Evolutionary conservation across 202 grass and related monocot species (phyloP).

Genomic region (Setaria viridis): DNA sequence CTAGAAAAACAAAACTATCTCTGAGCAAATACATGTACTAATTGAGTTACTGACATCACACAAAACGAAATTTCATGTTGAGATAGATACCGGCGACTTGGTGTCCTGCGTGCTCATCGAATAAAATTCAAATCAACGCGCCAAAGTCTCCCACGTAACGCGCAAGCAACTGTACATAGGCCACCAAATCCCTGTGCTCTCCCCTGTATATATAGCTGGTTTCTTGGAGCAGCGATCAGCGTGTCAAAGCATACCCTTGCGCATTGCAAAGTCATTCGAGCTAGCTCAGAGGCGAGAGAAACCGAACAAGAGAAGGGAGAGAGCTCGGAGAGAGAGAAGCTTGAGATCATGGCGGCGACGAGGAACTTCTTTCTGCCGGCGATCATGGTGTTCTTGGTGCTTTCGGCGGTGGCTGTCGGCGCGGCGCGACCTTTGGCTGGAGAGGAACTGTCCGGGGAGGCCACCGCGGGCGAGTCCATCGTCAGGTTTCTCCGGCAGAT

Average conservation of each 20-base stretch:
- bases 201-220: constrained; percentile 15
- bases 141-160: constrained; percentile 39
- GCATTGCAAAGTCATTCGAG: constrained; percentile 2
- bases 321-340: not conserved
- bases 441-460: constrained; percentile 15
- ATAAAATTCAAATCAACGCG: constrained; percentile 25
- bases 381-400: constrained; percentile 35
- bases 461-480: constrained; percentile 30
- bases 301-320: not conserved
- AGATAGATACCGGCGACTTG: not conserved
- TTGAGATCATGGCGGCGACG: constrained; percentile 23
- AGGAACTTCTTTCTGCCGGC: constrained; percentile 29
- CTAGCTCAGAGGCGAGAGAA: not conserved
- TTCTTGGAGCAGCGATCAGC: not conserved
- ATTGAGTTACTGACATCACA: not conserved
- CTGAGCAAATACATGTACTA: too few species aligned
- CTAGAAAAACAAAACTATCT: too few species aligned
- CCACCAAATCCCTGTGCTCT: not conserved
- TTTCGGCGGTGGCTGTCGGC: constrained; percentile 20
- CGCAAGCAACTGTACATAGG: constrained; percentile 20
- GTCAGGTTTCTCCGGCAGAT: constrained; percentile 44
- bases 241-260: not conserved
- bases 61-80: not conserved
- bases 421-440: constrained; percentile 38
- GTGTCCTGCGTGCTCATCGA: not conserved